A percentile compares a stretch with the other conserved stretches of the same genome.
Evolutionary conservation across 2,329 filamentous ascomycete genomes (phyloP).

Genomic region (Cordyceps farinosa): DNA sequence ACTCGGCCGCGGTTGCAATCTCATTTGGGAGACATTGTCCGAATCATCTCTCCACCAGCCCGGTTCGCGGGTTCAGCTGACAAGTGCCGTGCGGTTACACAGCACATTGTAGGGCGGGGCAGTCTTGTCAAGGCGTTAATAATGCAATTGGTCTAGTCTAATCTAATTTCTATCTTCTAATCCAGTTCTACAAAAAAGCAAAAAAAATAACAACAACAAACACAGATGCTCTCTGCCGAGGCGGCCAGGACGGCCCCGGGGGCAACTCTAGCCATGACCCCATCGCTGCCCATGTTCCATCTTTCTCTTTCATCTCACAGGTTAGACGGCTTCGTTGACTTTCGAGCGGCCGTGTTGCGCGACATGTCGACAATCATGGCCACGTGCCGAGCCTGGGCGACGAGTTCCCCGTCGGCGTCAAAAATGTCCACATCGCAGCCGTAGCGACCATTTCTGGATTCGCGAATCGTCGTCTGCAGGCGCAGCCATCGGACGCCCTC

Average conservation of each 20-base stretch:
- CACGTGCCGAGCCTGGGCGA: constrained; percentile 31
- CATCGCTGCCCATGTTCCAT: not conserved
- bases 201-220: no score
- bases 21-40: not conserved
- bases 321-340: not conserved
- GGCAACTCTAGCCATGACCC: not conserved
- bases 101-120: not conserved
- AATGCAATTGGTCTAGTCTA: not conserved
- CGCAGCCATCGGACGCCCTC: constrained; percentile 72
- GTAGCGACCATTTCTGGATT: constrained; percentile 66
- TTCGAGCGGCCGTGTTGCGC: constrained; percentile 27
- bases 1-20: not conserved
- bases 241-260: no score
- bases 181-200: not conserved
- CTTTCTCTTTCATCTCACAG: not conserved
- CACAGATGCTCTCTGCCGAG: not conserved
- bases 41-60: not conserved
- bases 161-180: not conserved
- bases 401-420: constrained; percentile 40
- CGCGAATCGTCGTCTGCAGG: constrained; percentile 60
- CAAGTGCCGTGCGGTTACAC: constrained; percentile 4
- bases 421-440: constrained; percentile 69
- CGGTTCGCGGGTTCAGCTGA: constrained; percentile 10
- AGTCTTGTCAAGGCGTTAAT: not conserved
- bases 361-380: constrained; percentile 28